Percentiles rank a stretch among this genome's conserved stretches.
Conservation (phyloP, 306 rosid species). For the Prunus mira region DNA sequence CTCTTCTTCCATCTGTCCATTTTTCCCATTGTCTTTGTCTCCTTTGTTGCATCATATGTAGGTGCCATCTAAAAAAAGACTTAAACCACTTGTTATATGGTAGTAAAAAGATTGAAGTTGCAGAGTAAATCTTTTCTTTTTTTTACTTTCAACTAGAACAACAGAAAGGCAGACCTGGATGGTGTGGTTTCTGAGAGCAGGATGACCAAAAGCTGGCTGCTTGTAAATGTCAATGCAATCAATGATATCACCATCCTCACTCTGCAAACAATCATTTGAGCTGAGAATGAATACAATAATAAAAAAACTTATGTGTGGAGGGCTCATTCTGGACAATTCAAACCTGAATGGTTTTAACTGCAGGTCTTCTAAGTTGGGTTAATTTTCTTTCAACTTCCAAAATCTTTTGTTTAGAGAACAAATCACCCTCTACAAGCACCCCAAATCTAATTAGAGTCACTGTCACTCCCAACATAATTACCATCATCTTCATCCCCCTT, state of each 20-base stretch:
- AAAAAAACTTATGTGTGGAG: too few relatives aligned
- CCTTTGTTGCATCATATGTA: not conserved
- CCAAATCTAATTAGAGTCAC: constrained; percentile 16
- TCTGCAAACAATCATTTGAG: constrained; percentile 32
- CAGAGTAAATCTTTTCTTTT: not conserved
- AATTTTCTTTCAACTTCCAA: constrained; percentile 49
- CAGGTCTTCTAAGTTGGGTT: constrained; percentile 40
- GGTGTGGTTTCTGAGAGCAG: constrained; percentile 44
- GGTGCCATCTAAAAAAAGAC: constrained; percentile 40
- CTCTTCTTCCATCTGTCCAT: not conserved
- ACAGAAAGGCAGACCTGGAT: constrained; percentile 30
- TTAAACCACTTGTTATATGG: too few relatives aligned
- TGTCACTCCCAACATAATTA: constrained; percentile 28
- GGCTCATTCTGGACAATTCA: not conserved
- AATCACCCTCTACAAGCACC: constrained; percentile 17
- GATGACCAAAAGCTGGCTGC: constrained; percentile 65
- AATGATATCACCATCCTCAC: constrained; percentile 67
- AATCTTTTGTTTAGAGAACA: constrained; percentile 33
- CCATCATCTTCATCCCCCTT: constrained; percentile 1
- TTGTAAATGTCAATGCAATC: constrained; percentile 52
- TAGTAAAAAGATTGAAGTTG: too few relatives aligned
- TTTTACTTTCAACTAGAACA: not conserved
- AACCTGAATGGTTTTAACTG: constrained; percentile 55
- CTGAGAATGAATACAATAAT: not conserved
- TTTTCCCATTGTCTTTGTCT: not conserved